phyloP scores from a whole-genome alignment of 768 basidiomycete species.

The Tylopilus intermedius region DNA sequence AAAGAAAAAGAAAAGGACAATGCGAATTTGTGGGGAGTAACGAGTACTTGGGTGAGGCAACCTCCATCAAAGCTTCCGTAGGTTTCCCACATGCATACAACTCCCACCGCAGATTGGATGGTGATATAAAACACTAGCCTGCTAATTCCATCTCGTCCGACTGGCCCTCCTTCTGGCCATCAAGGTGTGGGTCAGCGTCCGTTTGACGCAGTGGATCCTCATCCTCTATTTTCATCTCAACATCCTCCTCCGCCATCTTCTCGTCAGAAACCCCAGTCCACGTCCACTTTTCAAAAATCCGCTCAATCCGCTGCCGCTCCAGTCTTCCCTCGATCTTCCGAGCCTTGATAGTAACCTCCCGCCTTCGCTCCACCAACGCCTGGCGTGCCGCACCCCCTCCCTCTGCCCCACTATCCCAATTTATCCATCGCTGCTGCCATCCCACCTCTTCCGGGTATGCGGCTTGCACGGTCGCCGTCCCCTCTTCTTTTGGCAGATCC shows the following conservation, averaged over 20 bases:
- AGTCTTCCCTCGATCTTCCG: constrained; percentile 51
- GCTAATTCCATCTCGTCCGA: constrained; percentile 17
- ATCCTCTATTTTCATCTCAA: constrained; percentile 29
- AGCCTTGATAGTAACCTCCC: constrained; percentile 52
- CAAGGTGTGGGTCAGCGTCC: constrained; percentile 3
- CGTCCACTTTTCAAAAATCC: constrained; percentile 62
- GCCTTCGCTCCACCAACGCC: constrained; percentile 42
- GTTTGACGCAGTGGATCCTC: constrained; percentile 4
- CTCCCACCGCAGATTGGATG: background rate
- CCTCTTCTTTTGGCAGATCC: constrained; percentile 40
- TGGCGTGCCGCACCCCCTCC: constrained; percentile 28
- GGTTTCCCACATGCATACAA: constrained; percentile 13
- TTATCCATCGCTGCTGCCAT: constrained; percentile 46
- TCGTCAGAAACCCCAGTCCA: constrained; percentile 36
- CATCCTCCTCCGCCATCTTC: constrained; percentile 13
- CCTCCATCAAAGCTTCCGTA: background rate
- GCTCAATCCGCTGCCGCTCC: constrained; percentile 69
- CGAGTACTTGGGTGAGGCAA: background rate
- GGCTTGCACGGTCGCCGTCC: constrained; percentile 35
- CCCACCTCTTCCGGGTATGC: constrained; percentile 36
- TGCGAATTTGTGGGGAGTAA: background rate
- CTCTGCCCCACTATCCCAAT: constrained; percentile 20
- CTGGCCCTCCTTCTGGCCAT: constrained; percentile 3
- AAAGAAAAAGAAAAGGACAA: background rate
- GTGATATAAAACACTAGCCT: constrained; percentile 3